Evolutionary conservation across 257 asterid genomes (phyloP).

Genomic region (Solanum gracilifrons): DNA sequence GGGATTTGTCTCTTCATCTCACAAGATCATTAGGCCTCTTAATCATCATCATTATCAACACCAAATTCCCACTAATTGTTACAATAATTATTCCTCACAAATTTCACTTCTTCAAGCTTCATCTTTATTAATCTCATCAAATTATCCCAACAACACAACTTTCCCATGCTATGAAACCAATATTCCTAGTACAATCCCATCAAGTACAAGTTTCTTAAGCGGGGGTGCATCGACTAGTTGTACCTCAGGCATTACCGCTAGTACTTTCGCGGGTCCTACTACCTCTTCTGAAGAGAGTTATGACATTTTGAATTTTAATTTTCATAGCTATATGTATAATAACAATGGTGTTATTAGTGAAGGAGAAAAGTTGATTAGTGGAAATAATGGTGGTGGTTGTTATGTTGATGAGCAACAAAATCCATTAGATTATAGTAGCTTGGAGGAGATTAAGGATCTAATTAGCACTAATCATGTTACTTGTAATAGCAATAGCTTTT

Average conservation of each 20-base stretch:
- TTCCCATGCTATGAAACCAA: neutral
- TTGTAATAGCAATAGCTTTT: constrained; percentile 12
- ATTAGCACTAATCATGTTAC: constrained; percentile 33
- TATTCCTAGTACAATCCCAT: constrained; percentile 3
- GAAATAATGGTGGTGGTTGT: neutral
- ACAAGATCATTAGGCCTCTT: neutral
- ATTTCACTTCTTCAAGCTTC: neutral
- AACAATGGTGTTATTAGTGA: constrained; percentile 8
- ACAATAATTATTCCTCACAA: neutral
- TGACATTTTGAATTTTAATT: constrained; percentile 1
- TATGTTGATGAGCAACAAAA: constrained; percentile 12
- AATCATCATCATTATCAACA: constrained; percentile 3
- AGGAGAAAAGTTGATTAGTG: neutral
- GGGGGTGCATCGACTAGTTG: neutral
- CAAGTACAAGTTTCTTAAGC: neutral
- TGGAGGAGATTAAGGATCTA: constrained; percentile 67
- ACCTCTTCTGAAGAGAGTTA: constrained; percentile 38
- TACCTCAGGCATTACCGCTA: constrained; percentile 6
- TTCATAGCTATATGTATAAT: constrained; percentile 16
- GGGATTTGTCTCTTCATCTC: constrained; percentile 13
- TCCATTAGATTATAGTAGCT: constrained; percentile 42
- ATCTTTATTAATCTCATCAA: neutral
- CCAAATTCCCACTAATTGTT: neutral
- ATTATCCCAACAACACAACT: neutral
- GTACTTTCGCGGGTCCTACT: constrained; percentile 22